Base-by-base conservation (phyloP, 148 eudicot species). In the Euryodendron excelsum region DNA sequence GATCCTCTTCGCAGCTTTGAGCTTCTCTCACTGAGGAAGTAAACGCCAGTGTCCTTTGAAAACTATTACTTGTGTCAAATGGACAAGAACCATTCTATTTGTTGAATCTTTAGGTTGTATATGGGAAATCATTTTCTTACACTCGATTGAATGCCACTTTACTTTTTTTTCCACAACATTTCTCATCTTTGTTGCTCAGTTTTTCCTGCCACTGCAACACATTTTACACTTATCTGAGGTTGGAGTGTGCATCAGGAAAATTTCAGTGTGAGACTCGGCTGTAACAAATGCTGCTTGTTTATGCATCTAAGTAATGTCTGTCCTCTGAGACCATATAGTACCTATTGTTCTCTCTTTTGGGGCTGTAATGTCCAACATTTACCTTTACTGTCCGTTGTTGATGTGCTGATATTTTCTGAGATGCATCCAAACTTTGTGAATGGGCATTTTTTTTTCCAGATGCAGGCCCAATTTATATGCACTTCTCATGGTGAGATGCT, bases 1-100 rank as follows among this genome's bases (percentile, higher is more conserved):
- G 97, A 95, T 58, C 92, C 94, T 71, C 82, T 93, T 65, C 96
- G 97, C 74, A 93, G 93, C 90, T 91, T 95, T 27, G 97, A 95
- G 80, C 77, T 93, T 79, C 96, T 93, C 74, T 89, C 97, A 1
- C 87, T 95, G 80, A 80, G 93, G 80, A 94, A 92, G 82, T 92
- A 82, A 86, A 60, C 9, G 72, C 18, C 60, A 7, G 8, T 23
- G 74, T 39, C n/a, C 31, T 65, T 70, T 13, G 48, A 41, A n/a
- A n/a, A n/a, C 52, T 53, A 36, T 73, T 28, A 25, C 18, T 41
- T 41, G 53, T 72, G n/a, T 45, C 25, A 41, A 55, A 34, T 73
- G 72, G 60, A n/a, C 7, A 27, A 58, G 9, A 28, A 0, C 53
- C 80, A 44, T 27, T 62, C 70, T 69, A 34, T 50, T 65, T 55